Base-by-base conservation (phyloP, 192 early-diverging fungal genomes). In the Mortierella claussenii region DNA sequence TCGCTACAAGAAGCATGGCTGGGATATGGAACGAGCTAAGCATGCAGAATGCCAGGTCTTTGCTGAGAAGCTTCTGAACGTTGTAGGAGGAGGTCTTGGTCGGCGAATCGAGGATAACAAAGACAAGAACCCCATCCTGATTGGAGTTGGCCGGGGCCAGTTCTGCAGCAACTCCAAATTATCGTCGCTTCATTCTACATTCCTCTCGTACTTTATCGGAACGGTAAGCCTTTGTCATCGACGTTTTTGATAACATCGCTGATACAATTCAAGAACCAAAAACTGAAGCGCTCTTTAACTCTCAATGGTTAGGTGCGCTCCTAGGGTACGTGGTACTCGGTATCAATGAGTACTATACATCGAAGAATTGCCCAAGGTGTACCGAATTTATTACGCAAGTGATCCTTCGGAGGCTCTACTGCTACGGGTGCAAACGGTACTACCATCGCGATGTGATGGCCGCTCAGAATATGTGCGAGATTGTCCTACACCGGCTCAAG, bases 121-220 rank as follows among this genome's bases (percentile, higher is more conserved):
- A 13, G 33, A 66, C 0, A 17, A 24, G 31, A 66, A 66, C 53
- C 55, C 55, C 32, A 49, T 56, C 17, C 8, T 66, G 0, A 57
- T 56, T 49, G 54, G 64, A 4, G 18, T 56, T 36, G 64, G 64
- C 15, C 53, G 55, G 7, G 64, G 64, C 23, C n/a, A 49, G 23
- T 49, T 49, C 47, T 13, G 13, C 8, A 10, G 8, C 37, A 40
- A 13, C 37, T 10, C 8, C 7, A 13, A 13, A 40, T 13, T 40
- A 10, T 40, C 37, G 13, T 40, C 37, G 7, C 37, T 40, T 40
- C 37, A 40, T 13, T 7, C 7, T 10, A 40, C 8, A 7, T 40
- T 40, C 37, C 7, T 10, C 8, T 40, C 37, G 13, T 40, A 40
- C 13, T 40, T 40, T 40, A 13, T 40, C 2, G 36, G 50, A 20